Conservation (phyloP, 495 filamentous ascomycete genomes). For the Aspergillus campestris region DNA sequence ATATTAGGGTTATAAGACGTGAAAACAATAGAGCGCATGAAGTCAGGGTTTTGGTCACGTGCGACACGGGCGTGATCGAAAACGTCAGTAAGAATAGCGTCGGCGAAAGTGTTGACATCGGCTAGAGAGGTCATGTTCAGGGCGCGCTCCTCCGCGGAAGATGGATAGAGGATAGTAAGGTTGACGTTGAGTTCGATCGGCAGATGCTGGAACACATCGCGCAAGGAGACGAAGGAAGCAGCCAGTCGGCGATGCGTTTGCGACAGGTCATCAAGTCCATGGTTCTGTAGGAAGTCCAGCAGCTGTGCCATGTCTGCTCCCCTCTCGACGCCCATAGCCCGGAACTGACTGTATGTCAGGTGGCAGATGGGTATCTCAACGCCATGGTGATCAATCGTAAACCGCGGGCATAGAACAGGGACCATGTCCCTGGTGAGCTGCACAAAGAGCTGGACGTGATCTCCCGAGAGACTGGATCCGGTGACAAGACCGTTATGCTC, state of each 20-base stretch:
- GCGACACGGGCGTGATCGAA: conserved; percentile 83
- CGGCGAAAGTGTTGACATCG: conserved; percentile 83
- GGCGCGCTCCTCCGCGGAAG: conserved; percentile 55
- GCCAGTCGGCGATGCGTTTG: conserved; percentile 61
- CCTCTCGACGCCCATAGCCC: conserved; percentile 50
- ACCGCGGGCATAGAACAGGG: conserved; percentile 77
- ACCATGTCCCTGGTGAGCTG: conserved; percentile 82
- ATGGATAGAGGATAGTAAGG: conserved; percentile 78
- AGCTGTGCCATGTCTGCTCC: conserved; percentile 28
- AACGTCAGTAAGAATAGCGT: conserved; percentile 72
- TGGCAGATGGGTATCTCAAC: conserved; percentile 72
- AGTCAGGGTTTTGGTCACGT: conserved; percentile 56
- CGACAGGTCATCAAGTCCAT: conserved; percentile 48
- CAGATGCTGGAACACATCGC: conserved; percentile 63
- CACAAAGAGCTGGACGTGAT: conserved; percentile 85
- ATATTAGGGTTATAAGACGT: conserved; percentile 82
- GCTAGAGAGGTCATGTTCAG: conserved; percentile 59
- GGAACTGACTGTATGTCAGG: conserved; percentile 67
- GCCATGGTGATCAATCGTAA: conserved; percentile 70
- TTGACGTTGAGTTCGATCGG: conserved; percentile 75
- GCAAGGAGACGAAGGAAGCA: conserved; percentile 63
- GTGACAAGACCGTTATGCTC: conserved; percentile 82
- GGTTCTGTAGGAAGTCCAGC: conserved; percentile 37
- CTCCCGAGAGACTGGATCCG: conserved; percentile 86
- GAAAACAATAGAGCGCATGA: conserved; percentile 80